Base-by-base conservation (phyloP, 2,329 filamentous ascomycete species). In the Trichocomaceae sp. region DNA sequence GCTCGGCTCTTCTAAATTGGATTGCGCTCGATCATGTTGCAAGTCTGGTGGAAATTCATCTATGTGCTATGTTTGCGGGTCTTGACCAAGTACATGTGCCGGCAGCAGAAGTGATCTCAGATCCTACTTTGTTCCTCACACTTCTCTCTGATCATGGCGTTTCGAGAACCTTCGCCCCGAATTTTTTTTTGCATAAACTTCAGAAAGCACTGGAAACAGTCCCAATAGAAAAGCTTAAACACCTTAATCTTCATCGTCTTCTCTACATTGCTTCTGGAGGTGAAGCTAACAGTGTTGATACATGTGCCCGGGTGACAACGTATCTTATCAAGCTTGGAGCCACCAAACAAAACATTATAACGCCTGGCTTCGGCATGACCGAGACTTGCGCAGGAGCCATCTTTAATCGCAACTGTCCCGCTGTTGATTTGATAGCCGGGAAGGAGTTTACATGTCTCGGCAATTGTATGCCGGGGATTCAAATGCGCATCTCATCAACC, bases 11-110 rank as follows among this genome's bases (percentile, higher is more conserved):
- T 35, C 60, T 80, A 3, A 77, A 75, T 57, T 80, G 77, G 77
- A 72, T 79, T n/a, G 71, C 71, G 0, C 64, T 82, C 7, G 79
- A 83, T 57, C 81, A 83, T 55, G 78, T 81, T 9, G 80, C 76
- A 0, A 74, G 66, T 56, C 64, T 84, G 2, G 66, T 71, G 1
- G 77, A 83, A 50, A 74, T 78, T 15, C 80, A 83, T 59, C 62
- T 83, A 0, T 20, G 23, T 6, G 48, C 48, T 35, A 35, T 35
- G 31, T 35, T 35, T 35, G 3, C 8, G 31, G 31, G 31, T 12
- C 31, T 35, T 10, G 13, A 35, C 31, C 31, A 35, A 15, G 31
- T 35, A 4, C 9, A 35, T 35, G 31, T 35, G 31, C 31, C 31
- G 12, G 31, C 31, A 35, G 31, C 13, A 9, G 31, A 35, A 35